Evolutionary conservation across 768 basidiomycete species (phyloP).

Genomic region (Leccinum imitatum): DNA sequence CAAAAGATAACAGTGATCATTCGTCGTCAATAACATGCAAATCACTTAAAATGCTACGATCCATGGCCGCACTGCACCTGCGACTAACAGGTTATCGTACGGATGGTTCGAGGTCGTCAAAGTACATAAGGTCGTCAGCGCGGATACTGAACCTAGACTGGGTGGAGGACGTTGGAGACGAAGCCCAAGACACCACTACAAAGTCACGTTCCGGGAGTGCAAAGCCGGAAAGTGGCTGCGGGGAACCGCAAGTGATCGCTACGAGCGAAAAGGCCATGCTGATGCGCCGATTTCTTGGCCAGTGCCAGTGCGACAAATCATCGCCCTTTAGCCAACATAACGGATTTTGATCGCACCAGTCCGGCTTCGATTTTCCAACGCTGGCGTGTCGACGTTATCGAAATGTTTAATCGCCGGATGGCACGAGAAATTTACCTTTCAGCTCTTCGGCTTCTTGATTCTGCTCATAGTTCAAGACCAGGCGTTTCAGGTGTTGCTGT

Average conservation of each 20-base stretch:
- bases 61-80: constrained; percentile 10
- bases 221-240: constrained; percentile 22
- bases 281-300: constrained; percentile 21
- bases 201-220: constrained; percentile 15
- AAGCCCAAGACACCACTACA: constrained; percentile 17
- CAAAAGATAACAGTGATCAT: background rate
- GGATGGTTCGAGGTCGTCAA: constrained; percentile 22
- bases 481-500: constrained; percentile 94
- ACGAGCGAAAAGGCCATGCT: constrained; percentile 22
- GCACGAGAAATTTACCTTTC: constrained; percentile 49
- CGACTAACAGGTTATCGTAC: constrained; percentile 7
- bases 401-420: background rate
- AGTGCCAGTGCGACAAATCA: constrained; percentile 13
- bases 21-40: constrained; percentile 8
- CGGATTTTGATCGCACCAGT: constrained; percentile 74
- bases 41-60: constrained; percentile 9
- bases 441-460: constrained; percentile 83
- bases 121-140: constrained; percentile 27
- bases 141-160: constrained; percentile 17
- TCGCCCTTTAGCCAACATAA: constrained; percentile 55
- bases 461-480: constrained; percentile 90
- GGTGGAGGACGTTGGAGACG: constrained; percentile 10
- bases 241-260: constrained; percentile 21
- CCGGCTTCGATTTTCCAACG: constrained; percentile 68
- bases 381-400: constrained; percentile 32